phyloP scores from a whole-genome alignment of 2,329 filamentous ascomycete species.

The Exserohilum turcica region DNA sequence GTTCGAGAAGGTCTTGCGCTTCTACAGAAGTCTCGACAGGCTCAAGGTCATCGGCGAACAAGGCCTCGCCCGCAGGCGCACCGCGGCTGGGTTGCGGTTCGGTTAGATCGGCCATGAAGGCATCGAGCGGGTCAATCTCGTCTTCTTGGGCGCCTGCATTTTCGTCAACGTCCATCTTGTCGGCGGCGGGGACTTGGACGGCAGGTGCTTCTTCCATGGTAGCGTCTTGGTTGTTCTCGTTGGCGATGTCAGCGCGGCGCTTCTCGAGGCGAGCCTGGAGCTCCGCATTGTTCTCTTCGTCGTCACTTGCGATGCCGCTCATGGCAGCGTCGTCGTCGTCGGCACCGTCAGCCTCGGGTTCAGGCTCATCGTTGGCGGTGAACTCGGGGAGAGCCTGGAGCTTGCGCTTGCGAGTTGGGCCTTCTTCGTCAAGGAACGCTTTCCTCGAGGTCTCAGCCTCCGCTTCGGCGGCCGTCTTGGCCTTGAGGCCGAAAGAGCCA shows the following conservation, averaged over 20 bases:
- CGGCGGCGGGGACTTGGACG: conserved; percentile 42
- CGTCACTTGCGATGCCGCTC: conserved; percentile 80
- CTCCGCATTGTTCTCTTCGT: conserved; percentile 84
- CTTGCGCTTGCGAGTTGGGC: conserved; percentile 80
- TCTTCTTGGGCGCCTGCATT: conserved; percentile 63
- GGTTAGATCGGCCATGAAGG: conserved; percentile 82
- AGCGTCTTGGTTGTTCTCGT: conserved; percentile 61
- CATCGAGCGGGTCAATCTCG: conserved; percentile 86
- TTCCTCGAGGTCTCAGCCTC: conserved; percentile 71
- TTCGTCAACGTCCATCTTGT: conserved; percentile 62
- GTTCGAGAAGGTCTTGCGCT: conserved; percentile 57
- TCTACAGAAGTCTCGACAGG: conserved; percentile 66
- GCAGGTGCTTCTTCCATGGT: conserved; percentile 50
- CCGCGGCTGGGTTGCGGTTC: conserved; percentile 50
- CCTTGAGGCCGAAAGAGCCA: conserved; percentile 79
- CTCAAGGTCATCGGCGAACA: conserved; percentile 86
- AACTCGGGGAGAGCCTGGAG: conserved; percentile 86
- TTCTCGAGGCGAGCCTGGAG: conserved; percentile 80
- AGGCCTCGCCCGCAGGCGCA: conserved; percentile 74
- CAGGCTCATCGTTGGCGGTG: conserved; percentile 54
- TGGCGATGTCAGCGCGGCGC: conserved; percentile 64
- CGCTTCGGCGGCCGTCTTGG: conserved; percentile 69
- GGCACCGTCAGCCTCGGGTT: conserved; percentile 45
- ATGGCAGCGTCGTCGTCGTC: conserved; percentile 77
- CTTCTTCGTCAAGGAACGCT: conserved; percentile 79